Base-by-base conservation (phyloP, 164 flowering plant genomes). In the Cinnamomum chago region DNA sequence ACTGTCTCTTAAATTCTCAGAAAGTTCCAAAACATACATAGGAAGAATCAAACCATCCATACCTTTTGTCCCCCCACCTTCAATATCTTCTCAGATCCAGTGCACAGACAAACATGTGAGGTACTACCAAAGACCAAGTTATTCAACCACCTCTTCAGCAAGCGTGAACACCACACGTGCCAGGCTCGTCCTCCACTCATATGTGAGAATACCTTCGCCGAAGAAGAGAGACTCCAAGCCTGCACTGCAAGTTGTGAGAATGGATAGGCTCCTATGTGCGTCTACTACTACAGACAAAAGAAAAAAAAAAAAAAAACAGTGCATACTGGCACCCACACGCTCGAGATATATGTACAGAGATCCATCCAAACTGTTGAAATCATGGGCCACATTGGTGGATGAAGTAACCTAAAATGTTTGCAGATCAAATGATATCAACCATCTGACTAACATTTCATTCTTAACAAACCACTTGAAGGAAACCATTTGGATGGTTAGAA, bases 61-160 rank as follows among this genome's bases (percentile, higher is more conserved):
- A 82, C 79, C 77, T 78, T 81, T 68, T 79, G 80, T 78, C 83
- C 79, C 76, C 73, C 33, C 70, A 50, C 33, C 76, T 58, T 75
- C 25, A 72, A 27, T 40, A 7, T 50, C 50, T 51, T 50, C 50
- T 51, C 55, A 65, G 30, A 68, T 62, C 72, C 28, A 50, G 67
- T 68, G 79, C 84, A 79, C 81, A 73, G 80, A 73, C 76, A 72
- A 77, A 66, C 77, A 76, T 51, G 76, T 71, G 51, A 28, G 3
- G 50, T n/a, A 58, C 51, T 17, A 70, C 75, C 60, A 50, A 18
- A 17, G 15, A 3, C 76, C 47, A 40, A 9, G 11, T 40, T 40
- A 74, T 70, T 30, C 66, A 74, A 60, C 71, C 35, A 22, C 27
- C n/a, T 25, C 47, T 14, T 60, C 14, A 30, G 2, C 51, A 60